Evolutionary conservation across 2,329 filamentous ascomycete genomes (phyloP), one percentile per base, ranked within the genome.

Genomic region (Trichoderma cornu-damae): DNA sequence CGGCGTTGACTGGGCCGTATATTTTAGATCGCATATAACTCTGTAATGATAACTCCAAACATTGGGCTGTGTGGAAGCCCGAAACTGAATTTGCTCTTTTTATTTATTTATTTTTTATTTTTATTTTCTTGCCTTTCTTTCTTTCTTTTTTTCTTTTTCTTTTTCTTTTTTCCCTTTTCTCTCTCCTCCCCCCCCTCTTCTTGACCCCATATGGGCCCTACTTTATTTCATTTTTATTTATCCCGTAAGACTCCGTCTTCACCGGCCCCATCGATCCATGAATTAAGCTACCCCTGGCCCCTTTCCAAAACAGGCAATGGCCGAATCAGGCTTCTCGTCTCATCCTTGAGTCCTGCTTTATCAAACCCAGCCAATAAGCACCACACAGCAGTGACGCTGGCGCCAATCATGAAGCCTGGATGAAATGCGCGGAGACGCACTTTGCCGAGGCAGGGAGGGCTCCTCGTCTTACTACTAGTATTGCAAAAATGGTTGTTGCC

Each of bases 281-380:
- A 47, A 11, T 55, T 30, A 38, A 46, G 42, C 42, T 55, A 55
- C 42, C 51, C 51, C 51, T 55, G 51, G 51, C 51, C 26, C 30
- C 42, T 55, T 55, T 18, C 51, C 32, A 22, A 30, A 55, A 46
- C n/a, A 28, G 51, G 51, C 12, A 55, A 47, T 22, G 24, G 42
- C 51, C 51, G 51, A 47, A 38, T 30, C 51, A 28, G 5, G n/a
- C 28, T 11, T 12, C 11, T 40, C 20, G 5, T 12, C 34, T 9
- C 30, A 24, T 34, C 42, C n/a, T 34, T 11, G 11, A 7, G 20
- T 34, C 18, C 14, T 34, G 16, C 32, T 8, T 9, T 9, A 28
- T 43, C 35, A 22, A n/a, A 12, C 16, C 42, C 6, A 26, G 38
- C 50, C 50, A 53, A 53, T 53, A 9, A 20, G 20, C 6, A 6